Conservation (phyloP, 805 yeast genomes). For the Metschnikowia orientalis region DNA sequence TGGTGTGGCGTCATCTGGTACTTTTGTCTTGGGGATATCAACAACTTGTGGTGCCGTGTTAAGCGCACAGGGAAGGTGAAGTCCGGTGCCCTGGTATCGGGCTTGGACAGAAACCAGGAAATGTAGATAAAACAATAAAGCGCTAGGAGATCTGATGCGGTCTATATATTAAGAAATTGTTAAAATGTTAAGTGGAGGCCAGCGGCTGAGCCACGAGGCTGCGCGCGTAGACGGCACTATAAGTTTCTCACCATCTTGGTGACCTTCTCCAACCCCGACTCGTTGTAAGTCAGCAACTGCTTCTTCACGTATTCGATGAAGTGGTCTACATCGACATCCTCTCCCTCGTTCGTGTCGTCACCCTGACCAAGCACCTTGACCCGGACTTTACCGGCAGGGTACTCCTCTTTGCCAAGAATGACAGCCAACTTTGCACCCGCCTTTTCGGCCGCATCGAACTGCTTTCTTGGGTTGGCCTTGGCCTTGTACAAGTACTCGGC, state of each 20-base stretch:
- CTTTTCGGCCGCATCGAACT: constrained; percentile 96
- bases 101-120: constrained; percentile 17
- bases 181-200: too few relatives aligned
- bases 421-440: constrained; percentile 88
- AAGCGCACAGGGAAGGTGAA: constrained; percentile 50
- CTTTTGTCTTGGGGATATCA: constrained; percentile 64
- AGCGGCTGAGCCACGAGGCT: too few relatives aligned
- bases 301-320: constrained; percentile 47
- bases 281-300: constrained; percentile 34
- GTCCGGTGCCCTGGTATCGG: constrained; percentile 27
- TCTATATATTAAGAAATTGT: too few relatives aligned
- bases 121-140: too few relatives aligned
- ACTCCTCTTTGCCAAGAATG: constrained; percentile 94
- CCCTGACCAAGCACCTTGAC: constrained; percentile 88
- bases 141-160: too few relatives aligned
- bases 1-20: constrained; percentile 76
- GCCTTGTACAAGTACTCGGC: constrained; percentile 89
- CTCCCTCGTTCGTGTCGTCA: constrained; percentile 81
- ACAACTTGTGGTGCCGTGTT: constrained; percentile 76
- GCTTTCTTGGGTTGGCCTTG: constrained; percentile 92
- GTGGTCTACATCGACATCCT: constrained; percentile 58
- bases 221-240: too few relatives aligned
- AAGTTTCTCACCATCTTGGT: constrained; percentile 58
- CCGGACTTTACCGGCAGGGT: constrained; percentile 71
- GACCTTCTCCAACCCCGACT: constrained; percentile 59